Conservation (phyloP, 495 filamentous ascomycete genomes). For the Articulospora tetracladia region DNA sequence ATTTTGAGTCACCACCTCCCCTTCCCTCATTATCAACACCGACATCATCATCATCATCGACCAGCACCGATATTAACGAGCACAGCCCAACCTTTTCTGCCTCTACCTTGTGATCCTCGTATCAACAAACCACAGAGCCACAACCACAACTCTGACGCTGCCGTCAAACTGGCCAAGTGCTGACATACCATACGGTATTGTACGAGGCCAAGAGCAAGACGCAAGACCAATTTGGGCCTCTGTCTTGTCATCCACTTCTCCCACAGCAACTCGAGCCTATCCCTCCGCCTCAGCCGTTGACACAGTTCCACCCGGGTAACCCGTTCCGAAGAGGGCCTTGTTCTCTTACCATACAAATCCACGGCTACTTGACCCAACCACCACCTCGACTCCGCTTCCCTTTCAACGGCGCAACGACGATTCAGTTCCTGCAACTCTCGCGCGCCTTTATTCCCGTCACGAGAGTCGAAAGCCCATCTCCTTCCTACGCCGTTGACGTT, state of each 20-base stretch:
- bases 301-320: not conserved
- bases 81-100: no score
- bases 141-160: no score
- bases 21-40: not conserved
- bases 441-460: not conserved
- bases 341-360: not conserved
- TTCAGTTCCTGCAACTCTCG: not conserved
- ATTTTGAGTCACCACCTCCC: not conserved
- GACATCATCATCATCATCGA: no score
- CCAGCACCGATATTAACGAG: not conserved
- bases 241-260: not conserved
- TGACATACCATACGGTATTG: not conserved
- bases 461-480: not conserved
- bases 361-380: not conserved
- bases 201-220: not conserved
- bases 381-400: not conserved
- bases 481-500: not conserved
- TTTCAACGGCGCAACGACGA: not conserved
- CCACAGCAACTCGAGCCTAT: not conserved
- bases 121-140: no score
- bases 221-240: no score
- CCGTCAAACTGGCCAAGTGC: no score
- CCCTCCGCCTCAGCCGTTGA: not conserved
- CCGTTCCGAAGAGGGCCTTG: not conserved
- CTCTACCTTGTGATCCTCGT: no score